phyloP scores from a whole-genome alignment of 2,329 filamentous ascomycete genomes.

The Coleophoma crateriformis region DNA sequence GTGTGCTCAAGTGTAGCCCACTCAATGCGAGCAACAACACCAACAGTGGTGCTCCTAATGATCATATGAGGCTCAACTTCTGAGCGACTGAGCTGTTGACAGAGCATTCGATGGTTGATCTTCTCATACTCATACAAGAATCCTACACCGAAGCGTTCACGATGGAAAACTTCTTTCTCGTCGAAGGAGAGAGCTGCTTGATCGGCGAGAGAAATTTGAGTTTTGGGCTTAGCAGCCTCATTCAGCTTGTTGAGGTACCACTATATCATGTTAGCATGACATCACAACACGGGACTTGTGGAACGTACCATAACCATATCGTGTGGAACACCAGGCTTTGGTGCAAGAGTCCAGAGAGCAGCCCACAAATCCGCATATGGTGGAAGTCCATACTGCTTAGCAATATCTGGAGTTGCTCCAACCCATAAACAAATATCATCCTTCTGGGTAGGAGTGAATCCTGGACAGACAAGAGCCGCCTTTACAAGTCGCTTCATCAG shows the following conservation, averaged over 20 bases:
- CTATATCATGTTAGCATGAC: conserved; percentile 26
- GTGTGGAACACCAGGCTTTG: conserved; percentile 40
- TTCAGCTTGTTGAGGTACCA: conserved; percentile 45
- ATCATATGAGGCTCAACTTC: neutral
- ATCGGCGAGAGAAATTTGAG: neutral
- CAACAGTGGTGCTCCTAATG: neutral
- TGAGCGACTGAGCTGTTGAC: neutral
- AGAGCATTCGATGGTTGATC: neutral
- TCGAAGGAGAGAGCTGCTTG: neutral
- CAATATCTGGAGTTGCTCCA: conserved; percentile 27
- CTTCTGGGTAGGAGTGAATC: conserved; percentile 57
- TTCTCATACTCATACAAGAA: neutral
- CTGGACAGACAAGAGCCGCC: conserved; percentile 50
- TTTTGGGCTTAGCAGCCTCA: neutral
- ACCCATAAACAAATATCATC: conserved; percentile 47
- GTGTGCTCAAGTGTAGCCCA: neutral
- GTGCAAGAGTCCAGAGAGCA: conserved; percentile 45
- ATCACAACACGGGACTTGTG: too few relatives aligned
- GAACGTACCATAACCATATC: conserved; percentile 50
- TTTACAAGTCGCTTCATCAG: conserved; percentile 47
- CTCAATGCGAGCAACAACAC: neutral
- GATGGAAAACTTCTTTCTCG: neutral
- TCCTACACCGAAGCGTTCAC: neutral
- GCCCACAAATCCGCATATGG: conserved; percentile 42
- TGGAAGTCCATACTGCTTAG: conserved; percentile 40